Evolutionary conservation across 2,329 filamentous ascomycete genomes (phyloP), one percentile per base, ranked within the genome.

Genomic region (Trichoderma endophyticum): DNA sequence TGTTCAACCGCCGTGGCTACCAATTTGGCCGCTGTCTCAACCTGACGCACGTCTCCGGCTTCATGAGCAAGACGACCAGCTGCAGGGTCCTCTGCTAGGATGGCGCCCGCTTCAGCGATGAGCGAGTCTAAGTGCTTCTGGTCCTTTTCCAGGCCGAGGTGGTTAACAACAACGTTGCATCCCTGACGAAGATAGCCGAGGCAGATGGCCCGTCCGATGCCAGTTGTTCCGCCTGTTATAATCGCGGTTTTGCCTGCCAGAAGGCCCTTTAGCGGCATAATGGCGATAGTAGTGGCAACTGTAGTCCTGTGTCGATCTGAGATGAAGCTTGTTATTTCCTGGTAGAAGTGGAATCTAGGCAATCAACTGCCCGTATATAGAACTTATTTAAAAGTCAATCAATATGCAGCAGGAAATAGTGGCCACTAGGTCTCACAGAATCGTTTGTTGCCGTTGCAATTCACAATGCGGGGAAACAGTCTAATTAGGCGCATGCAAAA

Each of bases 161-260:
- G 92, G 83, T 96, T 97, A 73, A 97, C 89, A 32, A 92, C 90
- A 36, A 97, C 92, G 79, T 88, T 87, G 76, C 92, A 92, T 75
- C 94, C 94, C 76, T 97, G 93, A 5, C 87, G 85, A 67, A 95
- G 84, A 80, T 93, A 97, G 77, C 91, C 91, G 65, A 97, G 87
- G 56, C 92, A 90, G 74, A 97, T 97, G 76, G 94, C 94, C 75
- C 93, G 89, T 67, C 94, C 94, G 77, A 97, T 97, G 70, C 94
- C 94, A 1, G 93, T 97, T 4, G 92, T 91, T 71, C 93, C 94
- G 75, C 94, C 94, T 0, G 94, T 97, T 77, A 97, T 94, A 79
- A 94, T 92, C 81, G 93, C 93, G 14, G 91, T 91, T 82, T 97
- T 97, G 80, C 88, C 89, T 70, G 83, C 79, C 71, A 97, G 89